These are phyloP conservation scores for Akanthomyces dipterigenus DNA, from an alignment of 2,329 filamentous ascomycete genomes.

Conservation along the genomic window DNA sequence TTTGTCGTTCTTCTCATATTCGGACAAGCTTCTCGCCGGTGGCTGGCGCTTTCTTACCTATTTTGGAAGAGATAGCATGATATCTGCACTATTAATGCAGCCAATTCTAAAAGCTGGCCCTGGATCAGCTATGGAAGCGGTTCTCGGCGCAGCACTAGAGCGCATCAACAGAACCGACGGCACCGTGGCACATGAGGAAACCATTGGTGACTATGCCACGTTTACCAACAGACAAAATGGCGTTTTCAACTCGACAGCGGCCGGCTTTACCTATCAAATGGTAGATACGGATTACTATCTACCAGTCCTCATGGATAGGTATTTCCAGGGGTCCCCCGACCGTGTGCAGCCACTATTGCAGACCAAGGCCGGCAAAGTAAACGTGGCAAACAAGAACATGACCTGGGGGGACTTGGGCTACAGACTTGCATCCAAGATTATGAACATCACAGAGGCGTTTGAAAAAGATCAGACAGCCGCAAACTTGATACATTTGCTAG, in stretches of 20 bases:
- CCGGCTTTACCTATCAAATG: constrained; percentile 54
- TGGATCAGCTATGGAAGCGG: constrained; percentile 51
- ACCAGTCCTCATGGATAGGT: constrained; percentile 49
- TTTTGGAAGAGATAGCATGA: constrained; percentile 60
- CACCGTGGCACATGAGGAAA: constrained; percentile 58
- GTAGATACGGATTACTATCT: constrained; percentile 58
- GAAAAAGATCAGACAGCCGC: constrained; percentile 40
- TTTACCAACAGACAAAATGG: constrained; percentile 49
- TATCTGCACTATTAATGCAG: constrained; percentile 50
- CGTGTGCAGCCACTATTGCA: constrained; percentile 31
- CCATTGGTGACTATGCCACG: constrained; percentile 58
- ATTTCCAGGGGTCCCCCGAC: constrained; percentile 40
- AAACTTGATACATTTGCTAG: constrained; percentile 53
- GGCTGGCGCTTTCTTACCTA: constrained; percentile 62
- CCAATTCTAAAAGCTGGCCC: constrained; percentile 50
- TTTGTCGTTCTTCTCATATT: constrained; percentile 58
- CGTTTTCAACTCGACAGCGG: constrained; percentile 40
- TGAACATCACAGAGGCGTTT: constrained; percentile 49
- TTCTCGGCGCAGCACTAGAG: constrained; percentile 54
- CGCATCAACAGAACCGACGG: constrained; percentile 54
- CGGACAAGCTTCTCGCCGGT: constrained; percentile 54
- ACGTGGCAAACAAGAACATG: constrained; percentile 44
- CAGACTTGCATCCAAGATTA: constrained; percentile 50
- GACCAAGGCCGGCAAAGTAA: constrained; percentile 37
- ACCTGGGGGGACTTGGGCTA: constrained; percentile 46